Evolutionary conservation across 352 stramenopile species (phyloP).

Genomic region (Phytophthora pisi): DNA sequence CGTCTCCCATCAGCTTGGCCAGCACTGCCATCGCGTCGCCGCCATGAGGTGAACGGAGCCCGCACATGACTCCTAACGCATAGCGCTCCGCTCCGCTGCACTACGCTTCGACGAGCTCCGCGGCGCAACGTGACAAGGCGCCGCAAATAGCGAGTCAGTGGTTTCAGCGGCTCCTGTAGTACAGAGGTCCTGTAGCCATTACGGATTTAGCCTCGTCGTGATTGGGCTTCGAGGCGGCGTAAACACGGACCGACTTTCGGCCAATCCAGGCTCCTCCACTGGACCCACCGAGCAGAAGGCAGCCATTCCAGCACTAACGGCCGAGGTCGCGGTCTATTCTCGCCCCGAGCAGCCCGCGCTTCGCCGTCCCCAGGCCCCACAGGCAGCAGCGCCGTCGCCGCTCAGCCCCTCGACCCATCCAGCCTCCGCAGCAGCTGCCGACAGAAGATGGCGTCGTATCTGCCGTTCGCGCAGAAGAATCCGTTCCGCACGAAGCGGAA

Average conservation of each 20-base stretch:
- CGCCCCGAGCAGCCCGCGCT: not conserved
- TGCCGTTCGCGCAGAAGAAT: slow-evolving; percentile 42
- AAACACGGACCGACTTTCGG: not conserved
- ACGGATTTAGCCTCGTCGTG: not conserved
- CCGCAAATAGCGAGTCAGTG: not conserved
- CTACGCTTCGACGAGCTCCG: too few species aligned
- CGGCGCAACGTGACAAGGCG: too few species aligned
- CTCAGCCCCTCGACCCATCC: not conserved
- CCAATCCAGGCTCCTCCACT: not conserved
- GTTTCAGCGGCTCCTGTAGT: not conserved
- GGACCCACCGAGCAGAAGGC: slow-evolving; percentile 7
- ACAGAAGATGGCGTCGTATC: slow-evolving; percentile 42
- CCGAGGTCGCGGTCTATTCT: slow-evolving; percentile 25
- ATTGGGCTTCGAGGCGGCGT: not conserved
- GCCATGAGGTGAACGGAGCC: not conserved
- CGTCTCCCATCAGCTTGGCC: not conserved
- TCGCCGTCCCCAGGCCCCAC: not conserved
- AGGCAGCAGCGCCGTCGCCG: not conserved
- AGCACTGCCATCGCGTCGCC: not conserved
- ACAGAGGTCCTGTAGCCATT: slow-evolving; percentile 2
- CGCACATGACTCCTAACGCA: not conserved
- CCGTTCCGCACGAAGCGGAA: slow-evolving; percentile 58
- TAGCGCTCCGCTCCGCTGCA: too few species aligned
- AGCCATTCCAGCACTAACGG: slow-evolving; percentile 27
- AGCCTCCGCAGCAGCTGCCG: not conserved